Percentiles rank a stretch among this genome's conserved stretches.
Evolutionary conservation across 2,329 filamentous ascomycete species (phyloP).

Genomic region (Penicillium sp.): DNA sequence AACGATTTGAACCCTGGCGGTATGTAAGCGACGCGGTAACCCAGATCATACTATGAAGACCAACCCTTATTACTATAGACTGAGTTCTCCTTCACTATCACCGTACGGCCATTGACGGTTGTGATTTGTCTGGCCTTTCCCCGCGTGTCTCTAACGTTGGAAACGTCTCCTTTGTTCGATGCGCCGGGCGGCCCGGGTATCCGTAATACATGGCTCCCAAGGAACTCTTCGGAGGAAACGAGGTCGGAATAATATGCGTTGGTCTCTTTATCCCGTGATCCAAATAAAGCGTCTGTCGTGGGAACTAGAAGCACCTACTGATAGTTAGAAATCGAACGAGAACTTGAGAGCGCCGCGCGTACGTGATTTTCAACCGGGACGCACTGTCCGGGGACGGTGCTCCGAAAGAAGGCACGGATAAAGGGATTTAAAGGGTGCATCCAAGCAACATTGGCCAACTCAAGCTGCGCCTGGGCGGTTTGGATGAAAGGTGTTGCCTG

Average conservation of each 20-base stretch:
- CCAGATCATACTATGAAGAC: slow-evolving; percentile 16
- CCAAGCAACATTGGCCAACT: slow-evolving; percentile 52
- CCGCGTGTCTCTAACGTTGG: slow-evolving; percentile 76
- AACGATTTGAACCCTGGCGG: slow-evolving; percentile 78
- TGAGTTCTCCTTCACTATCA: slow-evolving; percentile 89
- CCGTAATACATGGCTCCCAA: slow-evolving; percentile 93
- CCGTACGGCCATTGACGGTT: slow-evolving; percentile 85
- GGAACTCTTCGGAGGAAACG: slow-evolving; percentile 85
- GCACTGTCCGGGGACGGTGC: slow-evolving; percentile 87
- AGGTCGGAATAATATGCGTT: slow-evolving; percentile 73
- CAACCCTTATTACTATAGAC: slow-evolving; percentile 95
- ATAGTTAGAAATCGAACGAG: slow-evolving; percentile 10
- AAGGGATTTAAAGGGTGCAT: slow-evolving; percentile 99
- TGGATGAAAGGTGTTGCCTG: not conserved
- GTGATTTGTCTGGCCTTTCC: slow-evolving; percentile 92
- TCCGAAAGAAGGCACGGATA: slow-evolving; percentile 97
- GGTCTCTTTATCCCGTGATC: slow-evolving; percentile 81
- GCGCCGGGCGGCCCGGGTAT: slow-evolving; percentile 58
- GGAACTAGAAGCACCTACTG: slow-evolving; percentile 79
- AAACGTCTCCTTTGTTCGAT: slow-evolving; percentile 49
- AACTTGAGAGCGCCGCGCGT: slow-evolving; percentile 22
- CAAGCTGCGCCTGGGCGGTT: slow-evolving; percentile 30
- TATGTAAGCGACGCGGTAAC: slow-evolving; percentile 2
- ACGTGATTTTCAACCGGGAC: slow-evolving; percentile 83
- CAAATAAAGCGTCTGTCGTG: slow-evolving; percentile 84